Percentiles rank a stretch among this genome's conserved stretches.
phyloP scores from a whole-genome alignment of 1,284 basidiomycete genomes.

The Apiotrichum sp. region DNA sequence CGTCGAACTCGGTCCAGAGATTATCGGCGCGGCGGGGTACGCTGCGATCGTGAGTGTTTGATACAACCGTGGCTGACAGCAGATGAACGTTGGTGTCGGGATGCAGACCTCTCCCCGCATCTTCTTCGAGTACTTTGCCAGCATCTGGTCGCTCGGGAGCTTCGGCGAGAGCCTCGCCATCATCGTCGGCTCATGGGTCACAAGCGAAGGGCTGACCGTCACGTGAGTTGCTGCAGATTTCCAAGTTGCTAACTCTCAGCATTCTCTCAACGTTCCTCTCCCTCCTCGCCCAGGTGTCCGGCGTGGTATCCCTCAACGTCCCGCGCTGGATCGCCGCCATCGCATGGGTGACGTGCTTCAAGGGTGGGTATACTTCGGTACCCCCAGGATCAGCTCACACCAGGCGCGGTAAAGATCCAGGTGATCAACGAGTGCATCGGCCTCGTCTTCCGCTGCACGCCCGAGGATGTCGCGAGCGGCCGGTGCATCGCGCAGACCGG shows the following conservation, averaged over 20 bases:
- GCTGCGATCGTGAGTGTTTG: constrained; percentile 26
- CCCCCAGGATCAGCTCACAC: not conserved
- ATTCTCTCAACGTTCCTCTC: constrained; percentile 45
- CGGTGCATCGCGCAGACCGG: constrained; percentile 47
- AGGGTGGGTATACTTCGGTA: constrained; percentile 18
- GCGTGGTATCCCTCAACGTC: constrained; percentile 47
- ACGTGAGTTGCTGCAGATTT: constrained; percentile 18
- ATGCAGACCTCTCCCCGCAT: constrained; percentile 46
- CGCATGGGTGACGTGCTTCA: constrained; percentile 38
- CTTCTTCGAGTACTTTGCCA: constrained; percentile 48
- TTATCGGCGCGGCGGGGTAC: constrained; percentile 34
- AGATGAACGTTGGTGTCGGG: constrained; percentile 48
- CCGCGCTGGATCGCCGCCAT: constrained; percentile 45
- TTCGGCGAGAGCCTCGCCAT: constrained; percentile 46
- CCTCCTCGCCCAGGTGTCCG: constrained; percentile 37
- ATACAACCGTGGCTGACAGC: constrained; percentile 9
- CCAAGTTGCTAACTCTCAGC: constrained; percentile 35
- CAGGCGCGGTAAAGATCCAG: constrained; percentile 38
- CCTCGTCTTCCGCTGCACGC: constrained; percentile 43
- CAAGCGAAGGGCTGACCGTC: constrained; percentile 33
- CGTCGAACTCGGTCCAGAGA: constrained; percentile 46
- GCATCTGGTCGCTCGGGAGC: constrained; percentile 43
- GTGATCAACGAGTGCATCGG: constrained; percentile 49
- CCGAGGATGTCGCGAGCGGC: constrained; percentile 36
- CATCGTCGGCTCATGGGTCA: constrained; percentile 32